These are phyloP conservation scores for Phlyctochytrium arcticum DNA, from an alignment of 192 early-diverging fungal genomes.

Conservation along the genomic window DNA sequence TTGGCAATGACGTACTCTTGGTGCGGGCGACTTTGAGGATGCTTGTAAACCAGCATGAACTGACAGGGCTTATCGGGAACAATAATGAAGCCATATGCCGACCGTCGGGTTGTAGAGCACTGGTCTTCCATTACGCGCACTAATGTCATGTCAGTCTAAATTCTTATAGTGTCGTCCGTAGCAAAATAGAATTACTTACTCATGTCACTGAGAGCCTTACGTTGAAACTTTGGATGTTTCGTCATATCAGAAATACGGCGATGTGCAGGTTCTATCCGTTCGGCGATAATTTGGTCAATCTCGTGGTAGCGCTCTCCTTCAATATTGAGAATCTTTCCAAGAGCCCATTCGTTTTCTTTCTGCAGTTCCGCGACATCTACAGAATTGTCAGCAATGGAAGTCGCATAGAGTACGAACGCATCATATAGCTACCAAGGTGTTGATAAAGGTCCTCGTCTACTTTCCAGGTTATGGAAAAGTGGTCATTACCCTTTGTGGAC, in stretches of 20 bases:
- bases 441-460: slow-evolving; percentile 80
- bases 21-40: slow-evolving; percentile 54
- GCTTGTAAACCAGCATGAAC: slow-evolving; percentile 74
- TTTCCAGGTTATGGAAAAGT: slow-evolving; percentile 92
- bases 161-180: slow-evolving; percentile 4
- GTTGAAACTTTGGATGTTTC: slow-evolving; percentile 75
- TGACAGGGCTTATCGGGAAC: slow-evolving; percentile 64
- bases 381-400: not conserved
- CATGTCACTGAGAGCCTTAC: slow-evolving; percentile 50
- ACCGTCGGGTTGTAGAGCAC: slow-evolving; percentile 55
- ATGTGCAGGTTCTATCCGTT: slow-evolving; percentile 81
- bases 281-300: slow-evolving; percentile 86
- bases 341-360: slow-evolving; percentile 67
- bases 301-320: slow-evolving; percentile 72
- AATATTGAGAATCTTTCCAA: slow-evolving; percentile 67
- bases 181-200: slow-evolving; percentile 50
- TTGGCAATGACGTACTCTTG: slow-evolving; percentile 73
- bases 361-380: slow-evolving; percentile 66
- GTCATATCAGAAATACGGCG: slow-evolving; percentile 66
- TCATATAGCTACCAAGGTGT: slow-evolving; percentile 65
- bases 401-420: slow-evolving; percentile 26
- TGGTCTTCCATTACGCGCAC: slow-evolving; percentile 33
- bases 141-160: too few species aligned
- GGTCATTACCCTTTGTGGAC: slow-evolving; percentile 82
- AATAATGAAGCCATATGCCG: slow-evolving; percentile 80